Conservation (phyloP, 192 early-diverging fungal species). For the Coemansia aciculifera region DNA sequence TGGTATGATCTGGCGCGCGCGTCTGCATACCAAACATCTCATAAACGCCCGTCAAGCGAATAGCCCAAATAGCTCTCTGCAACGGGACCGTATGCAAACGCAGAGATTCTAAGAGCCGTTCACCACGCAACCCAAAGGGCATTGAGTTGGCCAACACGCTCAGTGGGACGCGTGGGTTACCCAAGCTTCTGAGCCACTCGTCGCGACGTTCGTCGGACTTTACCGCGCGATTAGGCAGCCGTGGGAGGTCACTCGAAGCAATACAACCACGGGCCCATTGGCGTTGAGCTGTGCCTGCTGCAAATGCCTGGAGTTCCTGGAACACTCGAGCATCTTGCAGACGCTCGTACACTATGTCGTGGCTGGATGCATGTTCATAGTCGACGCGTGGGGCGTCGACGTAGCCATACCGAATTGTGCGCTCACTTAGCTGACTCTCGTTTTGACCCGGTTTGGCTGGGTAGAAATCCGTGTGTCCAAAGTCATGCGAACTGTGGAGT, state of each 20-base stretch:
- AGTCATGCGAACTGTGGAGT: conserved; percentile 28
- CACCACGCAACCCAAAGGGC: conserved; percentile 59
- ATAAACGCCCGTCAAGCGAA: conserved; percentile 65
- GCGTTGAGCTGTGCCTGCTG: conserved; percentile 35
- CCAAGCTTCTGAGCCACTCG: conserved; percentile 44
- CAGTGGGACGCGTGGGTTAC: conserved; percentile 46
- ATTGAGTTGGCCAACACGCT: conserved; percentile 24
- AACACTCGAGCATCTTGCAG: conserved; percentile 44
- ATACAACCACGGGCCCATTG: conserved; percentile 29
- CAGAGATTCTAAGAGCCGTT: conserved; percentile 61
- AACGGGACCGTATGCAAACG: conserved; percentile 60
- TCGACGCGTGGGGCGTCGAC: conserved; percentile 55
- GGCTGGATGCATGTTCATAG: conserved; percentile 40
- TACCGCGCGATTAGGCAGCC: conserved; percentile 28
- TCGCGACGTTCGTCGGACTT: conserved; percentile 37
- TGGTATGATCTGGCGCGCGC: conserved; percentile 22
- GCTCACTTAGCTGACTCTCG: conserved; percentile 60
- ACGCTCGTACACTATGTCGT: conserved; percentile 41
- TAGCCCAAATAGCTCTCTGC: conserved; percentile 68
- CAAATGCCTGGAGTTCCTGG: conserved; percentile 46
- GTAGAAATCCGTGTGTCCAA: conserved; percentile 58
- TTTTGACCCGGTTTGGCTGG: conserved; percentile 51
- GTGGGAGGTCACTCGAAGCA: neutral
- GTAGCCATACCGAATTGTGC: conserved; percentile 66
- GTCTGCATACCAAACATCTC: conserved; percentile 57